Evolutionary conservation across 176 grass and related monocot species (phyloP).

Genomic region (Elymus sibiricus): DNA sequence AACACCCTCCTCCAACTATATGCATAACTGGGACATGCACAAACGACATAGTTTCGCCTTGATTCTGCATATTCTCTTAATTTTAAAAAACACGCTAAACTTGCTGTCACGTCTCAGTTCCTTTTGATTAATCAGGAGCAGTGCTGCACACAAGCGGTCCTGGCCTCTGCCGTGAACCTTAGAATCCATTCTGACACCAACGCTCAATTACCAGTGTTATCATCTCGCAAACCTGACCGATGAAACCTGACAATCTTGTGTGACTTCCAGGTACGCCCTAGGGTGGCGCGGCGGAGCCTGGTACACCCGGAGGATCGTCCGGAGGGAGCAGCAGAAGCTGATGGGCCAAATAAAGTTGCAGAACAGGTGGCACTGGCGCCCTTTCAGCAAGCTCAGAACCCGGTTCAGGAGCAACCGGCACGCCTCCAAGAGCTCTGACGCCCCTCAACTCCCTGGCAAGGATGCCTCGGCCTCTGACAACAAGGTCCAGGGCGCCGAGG

Average conservation of each 20-base stretch:
- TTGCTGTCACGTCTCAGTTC: not conserved
- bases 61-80: not conserved
- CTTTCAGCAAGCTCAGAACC: slow-evolving; percentile 35
- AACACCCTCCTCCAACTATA: not conserved
- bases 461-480: not conserved
- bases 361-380: slow-evolving; percentile 51
- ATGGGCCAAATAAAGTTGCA: slow-evolving; percentile 75
- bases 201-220: too few species aligned
- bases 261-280: slow-evolving; percentile 49
- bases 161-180: not conserved
- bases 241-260: not conserved
- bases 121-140: not conserved
- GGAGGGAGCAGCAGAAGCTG: slow-evolving; percentile 72
- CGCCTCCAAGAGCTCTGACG: not conserved
- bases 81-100: not conserved
- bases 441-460: not conserved
- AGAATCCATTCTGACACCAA: not conserved
- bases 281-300: slow-evolving; percentile 88
- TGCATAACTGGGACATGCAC: not conserved
- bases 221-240: not conserved
- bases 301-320: slow-evolving; percentile 56
- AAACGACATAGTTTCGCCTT: not conserved
- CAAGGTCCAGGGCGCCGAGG: not conserved
- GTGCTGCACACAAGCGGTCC: not conserved
- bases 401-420: slow-evolving; percentile 31